Base-by-base conservation (phyloP, 2,329 filamentous ascomycete genomes). In the Aaosphaeria pasadenensis region DNA sequence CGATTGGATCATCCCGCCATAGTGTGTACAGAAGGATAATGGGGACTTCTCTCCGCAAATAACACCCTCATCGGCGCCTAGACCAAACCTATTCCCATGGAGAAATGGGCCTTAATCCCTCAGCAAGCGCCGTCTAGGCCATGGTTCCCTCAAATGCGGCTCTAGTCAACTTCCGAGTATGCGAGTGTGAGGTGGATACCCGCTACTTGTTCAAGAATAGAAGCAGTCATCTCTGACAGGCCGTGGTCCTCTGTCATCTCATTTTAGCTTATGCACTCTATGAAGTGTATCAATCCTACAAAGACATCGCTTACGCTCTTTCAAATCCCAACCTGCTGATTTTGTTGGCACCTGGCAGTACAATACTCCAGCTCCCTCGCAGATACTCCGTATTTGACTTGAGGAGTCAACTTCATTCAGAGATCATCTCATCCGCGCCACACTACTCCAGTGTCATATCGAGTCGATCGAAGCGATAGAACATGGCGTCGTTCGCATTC, bases 401-500 rank as follows among this genome's bases (percentile, higher is more conserved):
- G 33, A 9, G 33, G 33, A 36, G 7, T 36, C 33, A n/a, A 36
- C 33, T 36, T 36, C 33, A 9, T 36, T 36, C 33, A 9, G 7
- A 36, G 7, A 9, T n/a, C 33, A 24, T 24, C 17, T 24, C 17
- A 24, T 24, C 17, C 17, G 17, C 17, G 17, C 17, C 17, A 24
- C 17, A 24, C 17, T 24, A 24, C 17, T 24, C 17, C 17, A 24
- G 17, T 24, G 17, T 24, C 17, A 24, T 24, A 24, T 24, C 17
- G 17, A 24, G 17, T 24, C 17, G 17, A 24, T 24, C 17, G 17
- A 24, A 24, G 17, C 17, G 17, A 24, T 24, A 24, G 33, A 36
- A 9, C 44, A 71, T 69, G 69, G 48, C 57, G 33, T 58, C 62
- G 35, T 50, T 66, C 31, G 30, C 57, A 39, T 48, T 64, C 31